Conservation (phyloP, 345 rosid species). For the Rubroshorea leprosula region DNA sequence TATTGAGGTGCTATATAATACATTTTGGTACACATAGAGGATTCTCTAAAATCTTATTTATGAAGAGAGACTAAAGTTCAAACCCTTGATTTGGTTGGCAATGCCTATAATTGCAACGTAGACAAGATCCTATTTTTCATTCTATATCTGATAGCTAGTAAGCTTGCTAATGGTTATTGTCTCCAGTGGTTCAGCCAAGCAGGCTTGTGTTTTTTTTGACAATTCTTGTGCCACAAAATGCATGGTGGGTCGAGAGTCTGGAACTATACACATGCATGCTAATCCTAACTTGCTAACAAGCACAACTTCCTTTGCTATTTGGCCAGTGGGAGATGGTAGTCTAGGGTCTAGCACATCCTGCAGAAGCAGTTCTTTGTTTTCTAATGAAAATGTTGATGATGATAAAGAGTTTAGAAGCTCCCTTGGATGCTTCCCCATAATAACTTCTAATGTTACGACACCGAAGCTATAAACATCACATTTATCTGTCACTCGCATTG, state of each 20-base stretch:
- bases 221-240: slow-evolving; percentile 51
- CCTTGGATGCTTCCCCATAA: slow-evolving; percentile 69
- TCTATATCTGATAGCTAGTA: slow-evolving; percentile 18
- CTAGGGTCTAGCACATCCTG: slow-evolving; percentile 44
- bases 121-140: too few relatives aligned
- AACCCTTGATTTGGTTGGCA: too few relatives aligned
- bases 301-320: slow-evolving; percentile 41
- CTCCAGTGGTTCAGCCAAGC: slow-evolving; percentile 26
- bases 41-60: too few relatives aligned
- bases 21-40: too few relatives aligned
- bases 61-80: too few relatives aligned
- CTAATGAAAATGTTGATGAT: not conserved
- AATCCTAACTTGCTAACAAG: slow-evolving; percentile 30
- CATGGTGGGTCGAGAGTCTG: slow-evolving; percentile 48
- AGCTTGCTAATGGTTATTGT: slow-evolving; percentile 29
- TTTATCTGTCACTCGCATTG: slow-evolving; percentile 42
- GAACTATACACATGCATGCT: slow-evolving; percentile 32
- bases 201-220: slow-evolving; percentile 32
- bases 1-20: too few relatives aligned
- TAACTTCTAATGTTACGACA: slow-evolving; percentile 50
- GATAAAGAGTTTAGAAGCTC: slow-evolving; percentile 35
- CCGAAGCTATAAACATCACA: slow-evolving; percentile 65
- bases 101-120: too few relatives aligned
- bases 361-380: slow-evolving; percentile 17
- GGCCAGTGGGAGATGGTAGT: too few relatives aligned